A percentile compares a stretch with the other conserved stretches of the same genome.
These are phyloP conservation scores for Collybiopsis confluens DNA, from an alignment of 768 basidiomycete genomes.

Conservation along the genomic window DNA sequence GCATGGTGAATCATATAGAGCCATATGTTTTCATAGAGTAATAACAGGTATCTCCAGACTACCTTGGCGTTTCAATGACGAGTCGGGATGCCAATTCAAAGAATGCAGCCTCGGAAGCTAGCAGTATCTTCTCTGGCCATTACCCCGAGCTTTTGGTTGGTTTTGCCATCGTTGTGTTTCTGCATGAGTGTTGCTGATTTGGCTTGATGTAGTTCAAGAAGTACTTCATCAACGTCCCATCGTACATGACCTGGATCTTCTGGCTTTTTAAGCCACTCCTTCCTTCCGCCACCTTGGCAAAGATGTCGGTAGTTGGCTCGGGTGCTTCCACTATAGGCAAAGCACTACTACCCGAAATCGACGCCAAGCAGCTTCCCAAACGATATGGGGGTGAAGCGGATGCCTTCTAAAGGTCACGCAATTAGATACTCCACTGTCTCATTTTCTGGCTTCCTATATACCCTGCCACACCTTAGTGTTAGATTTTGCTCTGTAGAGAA, in stretches of 20 bases:
- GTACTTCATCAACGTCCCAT: slow-evolving; percentile 80
- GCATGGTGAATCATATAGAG: slow-evolving; percentile 42
- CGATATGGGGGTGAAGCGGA: slow-evolving; percentile 68
- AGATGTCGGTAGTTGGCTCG: slow-evolving; percentile 75
- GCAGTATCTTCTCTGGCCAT: slow-evolving; percentile 68
- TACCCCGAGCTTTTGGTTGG: slow-evolving; percentile 77
- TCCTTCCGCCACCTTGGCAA: slow-evolving; percentile 68
- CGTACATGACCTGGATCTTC: slow-evolving; percentile 75
- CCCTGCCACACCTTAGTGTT: too few species aligned
- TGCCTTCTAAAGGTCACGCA: slow-evolving; percentile 32
- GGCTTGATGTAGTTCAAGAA: slow-evolving; percentile 50
- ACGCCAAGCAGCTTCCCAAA: slow-evolving; percentile 54
- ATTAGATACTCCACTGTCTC: too few species aligned
- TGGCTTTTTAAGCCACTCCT: slow-evolving; percentile 78
- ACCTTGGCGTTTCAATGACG: slow-evolving; percentile 64
- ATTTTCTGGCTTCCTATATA: too few species aligned
- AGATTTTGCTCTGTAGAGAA: too few species aligned
- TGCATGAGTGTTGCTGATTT: slow-evolving; percentile 6
- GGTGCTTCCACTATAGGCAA: slow-evolving; percentile 55
- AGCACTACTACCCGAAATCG: slow-evolving; percentile 55
- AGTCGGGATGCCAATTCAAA: slow-evolving; percentile 73
- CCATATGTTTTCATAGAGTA: too few species aligned
- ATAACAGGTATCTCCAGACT: slow-evolving; percentile 42
- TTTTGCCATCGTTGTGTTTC: slow-evolving; percentile 2
- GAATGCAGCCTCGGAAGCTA: slow-evolving; percentile 69